Evolutionary conservation across 164 flowering plant species (phyloP).

Genomic region (Magnolia sinica): DNA sequence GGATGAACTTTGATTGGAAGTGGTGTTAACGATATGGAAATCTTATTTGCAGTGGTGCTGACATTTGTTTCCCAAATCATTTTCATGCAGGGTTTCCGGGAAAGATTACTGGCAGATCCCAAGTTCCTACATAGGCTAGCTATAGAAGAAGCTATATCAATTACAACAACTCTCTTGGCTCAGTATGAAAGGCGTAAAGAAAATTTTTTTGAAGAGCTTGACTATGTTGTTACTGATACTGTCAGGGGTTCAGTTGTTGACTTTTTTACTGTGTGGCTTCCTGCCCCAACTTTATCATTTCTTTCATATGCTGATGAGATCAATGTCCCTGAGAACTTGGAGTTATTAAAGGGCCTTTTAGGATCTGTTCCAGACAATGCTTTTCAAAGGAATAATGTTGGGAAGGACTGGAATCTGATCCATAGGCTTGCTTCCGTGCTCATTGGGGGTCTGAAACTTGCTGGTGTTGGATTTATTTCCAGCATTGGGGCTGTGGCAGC

Average conservation of each 20-base stretch:
- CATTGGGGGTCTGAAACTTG: conserved; percentile 83
- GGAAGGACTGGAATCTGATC: conserved; percentile 76
- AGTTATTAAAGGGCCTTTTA: conserved; percentile 62
- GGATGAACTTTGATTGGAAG: background rate
- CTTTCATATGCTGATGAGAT: conserved; percentile 58
- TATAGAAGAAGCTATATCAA: conserved; percentile 91
- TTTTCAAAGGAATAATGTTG: conserved; percentile 76
- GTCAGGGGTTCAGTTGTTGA: conserved; percentile 81
- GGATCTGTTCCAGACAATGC: conserved; percentile 99
- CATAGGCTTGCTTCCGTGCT: conserved; percentile 78
- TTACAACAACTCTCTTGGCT: conserved; percentile 84
- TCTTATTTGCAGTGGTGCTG: conserved; percentile 8
- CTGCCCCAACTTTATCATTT: conserved; percentile 93
- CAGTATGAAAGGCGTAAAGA: conserved; percentile 91
- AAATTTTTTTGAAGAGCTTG: conserved; percentile 84
- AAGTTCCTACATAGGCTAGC: conserved; percentile 86
- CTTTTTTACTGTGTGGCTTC: conserved; percentile 98
- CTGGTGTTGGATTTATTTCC: conserved; percentile 83
- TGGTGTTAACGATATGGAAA: background rate
- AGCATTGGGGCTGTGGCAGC: conserved; percentile 86
- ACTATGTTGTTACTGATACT: conserved; percentile 90
- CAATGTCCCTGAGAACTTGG: conserved; percentile 44
- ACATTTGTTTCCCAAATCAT: conserved; percentile 14
- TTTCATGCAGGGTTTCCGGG: conserved; percentile 85
- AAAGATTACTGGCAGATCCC: conserved; percentile 95